Conservation (phyloP, 2,329 filamentous ascomycete species). For the Phoma sp. region DNA sequence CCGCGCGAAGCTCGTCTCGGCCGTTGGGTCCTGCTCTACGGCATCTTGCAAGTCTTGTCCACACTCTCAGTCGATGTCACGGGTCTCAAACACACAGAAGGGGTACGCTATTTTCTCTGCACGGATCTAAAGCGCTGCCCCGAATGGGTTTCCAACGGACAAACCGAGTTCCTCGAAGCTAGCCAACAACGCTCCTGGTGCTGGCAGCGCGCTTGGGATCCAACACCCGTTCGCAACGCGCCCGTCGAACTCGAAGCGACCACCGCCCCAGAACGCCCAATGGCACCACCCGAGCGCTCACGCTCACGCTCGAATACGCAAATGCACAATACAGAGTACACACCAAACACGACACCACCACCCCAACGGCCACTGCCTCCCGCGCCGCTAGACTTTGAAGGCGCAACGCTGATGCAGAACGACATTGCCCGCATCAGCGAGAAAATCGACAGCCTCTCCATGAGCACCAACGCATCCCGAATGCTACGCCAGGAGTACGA, state of each 20-base stretch:
- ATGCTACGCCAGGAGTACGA: slow-evolving; percentile 26
- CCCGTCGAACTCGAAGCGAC: slow-evolving; percentile 43
- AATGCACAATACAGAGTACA: background rate
- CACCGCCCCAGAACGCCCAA: background rate
- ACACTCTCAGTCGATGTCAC: slow-evolving; percentile 51
- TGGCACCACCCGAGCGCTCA: background rate
- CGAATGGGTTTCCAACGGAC: slow-evolving; percentile 44
- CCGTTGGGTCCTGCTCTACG: slow-evolving; percentile 53
- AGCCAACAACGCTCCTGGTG: slow-evolving; percentile 44
- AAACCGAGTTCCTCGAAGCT: slow-evolving; percentile 37
- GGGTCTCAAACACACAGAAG: slow-evolving; percentile 46
- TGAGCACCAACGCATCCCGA: slow-evolving; percentile 16
- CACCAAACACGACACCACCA: background rate
- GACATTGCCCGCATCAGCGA: slow-evolving; percentile 41
- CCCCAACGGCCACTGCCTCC: slow-evolving; percentile 18
- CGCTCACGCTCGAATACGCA: background rate
- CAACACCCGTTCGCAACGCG: slow-evolving; percentile 24
- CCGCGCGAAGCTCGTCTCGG: slow-evolving; percentile 52
- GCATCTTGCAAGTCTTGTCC: slow-evolving; percentile 51
- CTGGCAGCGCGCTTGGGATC: slow-evolving; percentile 45
- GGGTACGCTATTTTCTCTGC: slow-evolving; percentile 51
- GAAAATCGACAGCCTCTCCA: slow-evolving; percentile 41
- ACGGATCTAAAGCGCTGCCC: slow-evolving; percentile 47
- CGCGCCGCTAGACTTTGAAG: slow-evolving; percentile 25
- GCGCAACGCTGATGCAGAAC: slow-evolving; percentile 31